phyloP scores from a whole-genome alignment of 768 basidiomycete species.

The Panaeolus cyanescens region DNA sequence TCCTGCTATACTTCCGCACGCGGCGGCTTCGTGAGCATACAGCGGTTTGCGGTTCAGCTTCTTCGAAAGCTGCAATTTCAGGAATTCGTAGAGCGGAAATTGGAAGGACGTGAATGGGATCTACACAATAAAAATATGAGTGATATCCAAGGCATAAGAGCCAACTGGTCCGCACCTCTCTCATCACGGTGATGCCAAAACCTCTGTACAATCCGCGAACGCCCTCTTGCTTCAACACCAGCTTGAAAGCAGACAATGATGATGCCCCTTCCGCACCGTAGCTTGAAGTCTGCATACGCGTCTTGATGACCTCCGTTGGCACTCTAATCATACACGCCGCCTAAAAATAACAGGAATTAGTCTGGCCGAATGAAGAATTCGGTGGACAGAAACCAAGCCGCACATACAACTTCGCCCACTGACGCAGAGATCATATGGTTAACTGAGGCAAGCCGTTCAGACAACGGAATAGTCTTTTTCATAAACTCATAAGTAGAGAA shows the following conservation, averaged over 20 bases:
- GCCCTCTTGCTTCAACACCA: constrained; percentile 64
- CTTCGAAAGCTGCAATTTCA: constrained; percentile 70
- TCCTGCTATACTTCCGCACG: constrained; percentile 91
- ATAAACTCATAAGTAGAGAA: constrained; percentile 93
- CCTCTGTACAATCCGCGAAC: constrained; percentile 85
- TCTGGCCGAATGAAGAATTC: constrained; percentile 3
- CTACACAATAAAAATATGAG: constrained; percentile 41
- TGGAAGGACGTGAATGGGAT: constrained; percentile 60
- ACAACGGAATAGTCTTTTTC: constrained; percentile 71
- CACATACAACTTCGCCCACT: constrained; percentile 45
- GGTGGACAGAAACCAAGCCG: constrained; percentile 9
- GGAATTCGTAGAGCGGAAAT: constrained; percentile 91
- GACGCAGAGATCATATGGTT: constrained; percentile 47
- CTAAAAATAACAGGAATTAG: constrained; percentile 34
- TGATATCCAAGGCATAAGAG: constrained; percentile 28
- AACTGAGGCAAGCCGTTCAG: constrained; percentile 63
- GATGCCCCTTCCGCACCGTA: constrained; percentile 61
- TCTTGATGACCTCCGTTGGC: constrained; percentile 96
- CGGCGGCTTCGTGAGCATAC: constrained; percentile 74
- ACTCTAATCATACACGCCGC: constrained; percentile 92
- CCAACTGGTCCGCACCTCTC: constrained; percentile 34
- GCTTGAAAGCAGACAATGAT: constrained; percentile 59
- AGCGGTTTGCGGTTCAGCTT: constrained; percentile 55
- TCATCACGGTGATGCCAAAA: constrained; percentile 72
- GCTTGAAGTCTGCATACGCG: constrained; percentile 82